Percentiles rank a stretch among this genome's conserved stretches.
Evolutionary conservation across 768 basidiomycete genomes (phyloP).

Genomic region (Omphalotus guepiniiformis): DNA sequence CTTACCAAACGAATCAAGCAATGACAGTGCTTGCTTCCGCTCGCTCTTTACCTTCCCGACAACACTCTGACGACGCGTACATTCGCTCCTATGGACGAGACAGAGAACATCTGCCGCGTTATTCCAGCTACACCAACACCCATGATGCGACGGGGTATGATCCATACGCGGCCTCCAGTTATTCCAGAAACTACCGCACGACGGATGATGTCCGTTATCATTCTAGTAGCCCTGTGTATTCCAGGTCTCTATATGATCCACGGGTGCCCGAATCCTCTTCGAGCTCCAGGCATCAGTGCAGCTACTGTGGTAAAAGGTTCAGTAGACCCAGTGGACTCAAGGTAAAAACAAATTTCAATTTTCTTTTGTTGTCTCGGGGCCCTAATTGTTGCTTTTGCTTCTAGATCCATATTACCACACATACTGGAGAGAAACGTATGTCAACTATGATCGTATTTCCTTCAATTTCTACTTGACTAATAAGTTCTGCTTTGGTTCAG

Average conservation of each 20-base stretch:
- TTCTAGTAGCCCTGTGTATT: background rate
- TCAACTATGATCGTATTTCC: slow-evolving; percentile 10
- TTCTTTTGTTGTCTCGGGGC: background rate
- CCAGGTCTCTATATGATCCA: background rate
- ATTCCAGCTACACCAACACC: too few relatives aligned
- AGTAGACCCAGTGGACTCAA: slow-evolving; percentile 58
- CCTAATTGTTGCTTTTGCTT: slow-evolving; percentile 28
- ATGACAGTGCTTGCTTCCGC: slow-evolving; percentile 7
- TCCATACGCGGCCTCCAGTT: background rate
- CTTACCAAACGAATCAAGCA: slow-evolving; percentile 7
- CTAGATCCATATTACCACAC: slow-evolving; percentile 57
- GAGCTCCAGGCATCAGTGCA: slow-evolving; percentile 44
- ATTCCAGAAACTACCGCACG: background rate
- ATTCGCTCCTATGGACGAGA: background rate
- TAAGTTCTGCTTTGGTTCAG: too few relatives aligned
- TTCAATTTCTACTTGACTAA: slow-evolving; percentile 11
- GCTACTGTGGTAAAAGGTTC: slow-evolving; percentile 53
- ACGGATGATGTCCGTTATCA: background rate
- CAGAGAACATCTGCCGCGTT: too few relatives aligned
- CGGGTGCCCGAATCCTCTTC: slow-evolving; percentile 9
- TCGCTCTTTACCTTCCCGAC: background rate
- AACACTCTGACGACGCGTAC: background rate
- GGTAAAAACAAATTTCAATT: slow-evolving; percentile 24
- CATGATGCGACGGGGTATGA: too few relatives aligned
- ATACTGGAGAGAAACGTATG: slow-evolving; percentile 61